These are phyloP conservation scores for Aspergillus nanangensis DNA, from an alignment of 495 filamentous ascomycete species.

Conservation along the genomic window DNA sequence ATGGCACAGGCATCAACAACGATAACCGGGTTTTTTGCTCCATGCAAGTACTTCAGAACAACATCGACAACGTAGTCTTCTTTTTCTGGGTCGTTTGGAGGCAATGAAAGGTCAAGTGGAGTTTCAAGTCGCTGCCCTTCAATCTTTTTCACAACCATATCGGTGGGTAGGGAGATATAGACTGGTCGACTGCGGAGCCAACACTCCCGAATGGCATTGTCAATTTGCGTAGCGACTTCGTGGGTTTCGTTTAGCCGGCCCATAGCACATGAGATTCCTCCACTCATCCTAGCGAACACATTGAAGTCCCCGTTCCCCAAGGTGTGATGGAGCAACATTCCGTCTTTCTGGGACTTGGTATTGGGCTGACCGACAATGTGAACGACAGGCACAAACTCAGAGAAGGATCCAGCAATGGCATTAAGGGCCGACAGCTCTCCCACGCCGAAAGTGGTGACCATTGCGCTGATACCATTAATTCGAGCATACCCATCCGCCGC, in stretches of 20 bases:
- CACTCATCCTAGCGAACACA: constrained; percentile 78
- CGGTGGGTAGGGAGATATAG: constrained; percentile 82
- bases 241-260: constrained; percentile 63
- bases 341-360: constrained; percentile 45
- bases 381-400: constrained; percentile 56
- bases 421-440: constrained; percentile 68
- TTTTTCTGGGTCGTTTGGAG: constrained; percentile 63
- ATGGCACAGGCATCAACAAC: constrained; percentile 90
- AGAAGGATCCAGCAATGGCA: constrained; percentile 62
- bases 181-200: constrained; percentile 70
- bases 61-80: constrained; percentile 84
- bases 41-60: constrained; percentile 70
- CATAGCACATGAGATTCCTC: constrained; percentile 63
- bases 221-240: constrained; percentile 71
- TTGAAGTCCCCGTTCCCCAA: constrained; percentile 88
- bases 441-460: constrained; percentile 67
- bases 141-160: constrained; percentile 77
- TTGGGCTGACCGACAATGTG: constrained; percentile 63
- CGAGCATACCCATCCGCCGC: constrained; percentile 71
- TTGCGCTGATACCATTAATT: constrained; percentile 59
- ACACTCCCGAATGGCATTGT: constrained; percentile 75
- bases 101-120: constrained; percentile 61
- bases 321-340: constrained; percentile 82
- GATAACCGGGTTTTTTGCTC: constrained; percentile 73
- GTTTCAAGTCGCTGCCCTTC: constrained; percentile 66